Evolutionary conservation across 179 eudicot species (phyloP).

Genomic region (Sideroxylon spinosum): DNA sequence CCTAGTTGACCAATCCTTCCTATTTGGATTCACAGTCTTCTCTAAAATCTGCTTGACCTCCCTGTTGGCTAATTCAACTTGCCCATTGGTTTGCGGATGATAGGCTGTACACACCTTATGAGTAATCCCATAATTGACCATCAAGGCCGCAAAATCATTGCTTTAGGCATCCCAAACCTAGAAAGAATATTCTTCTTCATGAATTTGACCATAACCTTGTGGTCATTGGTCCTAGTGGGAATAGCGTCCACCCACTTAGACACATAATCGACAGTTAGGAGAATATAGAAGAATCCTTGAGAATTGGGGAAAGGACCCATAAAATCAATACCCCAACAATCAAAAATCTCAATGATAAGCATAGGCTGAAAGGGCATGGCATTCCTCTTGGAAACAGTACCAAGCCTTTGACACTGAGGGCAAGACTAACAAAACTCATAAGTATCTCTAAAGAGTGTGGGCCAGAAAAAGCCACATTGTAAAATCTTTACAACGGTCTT

Average conservation of each 20-base stretch:
- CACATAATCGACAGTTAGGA: conserved; percentile 13
- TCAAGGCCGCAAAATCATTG: neutral
- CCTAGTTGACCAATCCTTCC: neutral
- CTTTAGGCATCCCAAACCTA: neutral
- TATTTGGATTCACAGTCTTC: neutral
- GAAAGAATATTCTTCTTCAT: neutral
- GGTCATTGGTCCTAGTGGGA: neutral
- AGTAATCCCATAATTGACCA: no score
- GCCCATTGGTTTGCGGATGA: neutral
- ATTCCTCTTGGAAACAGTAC: neutral
- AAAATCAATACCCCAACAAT: conserved; percentile 18
- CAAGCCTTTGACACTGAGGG: neutral
- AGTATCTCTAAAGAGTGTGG: neutral
- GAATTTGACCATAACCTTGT: neutral
- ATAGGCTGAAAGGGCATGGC: neutral
- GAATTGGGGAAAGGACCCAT: conserved; percentile 16
- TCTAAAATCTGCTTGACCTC: neutral
- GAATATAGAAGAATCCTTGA: neutral
- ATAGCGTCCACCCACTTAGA: conserved; percentile 17
- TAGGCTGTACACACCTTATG: neutral
- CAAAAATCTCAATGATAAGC: conserved; percentile 4
- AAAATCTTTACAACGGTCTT: neutral
- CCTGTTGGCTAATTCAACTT: neutral
- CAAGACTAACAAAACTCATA: no score
- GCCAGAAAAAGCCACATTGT: conserved; percentile 15